Evolutionary conservation across 139 green algal genomes (phyloP).

Genomic region (Haematococcus sp.): DNA sequence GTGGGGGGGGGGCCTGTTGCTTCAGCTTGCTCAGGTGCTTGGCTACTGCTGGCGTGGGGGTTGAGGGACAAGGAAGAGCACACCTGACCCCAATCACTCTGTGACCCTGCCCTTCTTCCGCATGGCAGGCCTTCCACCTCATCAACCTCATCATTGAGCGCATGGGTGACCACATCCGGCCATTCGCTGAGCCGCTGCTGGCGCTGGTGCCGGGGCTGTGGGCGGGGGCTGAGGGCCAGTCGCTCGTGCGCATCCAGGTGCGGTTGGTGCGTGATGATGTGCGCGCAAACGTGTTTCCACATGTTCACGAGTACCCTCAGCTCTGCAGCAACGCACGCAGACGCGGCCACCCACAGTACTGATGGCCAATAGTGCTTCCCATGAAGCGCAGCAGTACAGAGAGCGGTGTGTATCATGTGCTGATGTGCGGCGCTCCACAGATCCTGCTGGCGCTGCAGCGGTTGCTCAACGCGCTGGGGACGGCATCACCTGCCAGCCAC

Average conservation of each 20-base stretch:
- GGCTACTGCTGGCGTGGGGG: not conserved
- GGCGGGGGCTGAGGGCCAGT: conserved; percentile 2
- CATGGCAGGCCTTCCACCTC: conserved; percentile 18
- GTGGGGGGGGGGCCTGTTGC: not conserved
- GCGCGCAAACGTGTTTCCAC: too few species aligned
- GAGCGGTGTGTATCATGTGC: too few species aligned
- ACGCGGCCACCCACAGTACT: too few species aligned
- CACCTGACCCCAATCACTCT: not conserved
- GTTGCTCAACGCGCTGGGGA: conserved; percentile 73
- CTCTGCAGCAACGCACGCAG: not conserved
- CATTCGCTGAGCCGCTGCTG: conserved; percentile 9
- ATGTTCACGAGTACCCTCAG: not conserved
- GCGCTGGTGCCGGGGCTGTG: conserved; percentile 20
- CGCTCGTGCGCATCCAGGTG: conserved; percentile 23
- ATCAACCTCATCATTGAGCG: conserved; percentile 33
- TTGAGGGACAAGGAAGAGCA: not conserved
- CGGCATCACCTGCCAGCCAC: conserved; percentile 47
- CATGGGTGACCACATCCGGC: conserved; percentile 23
- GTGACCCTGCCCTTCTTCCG: not conserved
- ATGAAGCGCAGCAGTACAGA: too few species aligned
- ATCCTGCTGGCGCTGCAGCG: conserved; percentile 71
- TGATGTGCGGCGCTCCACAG: too few species aligned
- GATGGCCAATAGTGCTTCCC: too few species aligned
- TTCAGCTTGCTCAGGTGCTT: too few species aligned
- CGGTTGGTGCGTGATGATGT: conserved; percentile 8